Base-by-base conservation (phyloP, 306 rosid genomes). In the Cicer judaicum region DNA sequence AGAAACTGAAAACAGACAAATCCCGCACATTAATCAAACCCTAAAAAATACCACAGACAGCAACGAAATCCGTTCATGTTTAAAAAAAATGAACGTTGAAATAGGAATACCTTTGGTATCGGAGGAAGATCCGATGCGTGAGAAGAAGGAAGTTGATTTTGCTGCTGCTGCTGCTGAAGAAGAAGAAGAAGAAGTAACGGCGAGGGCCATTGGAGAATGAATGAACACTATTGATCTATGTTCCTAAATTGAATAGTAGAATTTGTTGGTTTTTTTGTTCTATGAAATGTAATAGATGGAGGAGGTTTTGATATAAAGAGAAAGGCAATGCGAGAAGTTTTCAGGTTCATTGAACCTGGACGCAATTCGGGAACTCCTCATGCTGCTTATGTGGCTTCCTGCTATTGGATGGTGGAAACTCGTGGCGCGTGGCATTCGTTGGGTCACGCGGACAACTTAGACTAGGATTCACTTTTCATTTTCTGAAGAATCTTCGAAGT, bases 281-380 rank as follows among this genome's bases (percentile, higher is more conserved):
- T 9, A 1, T 49, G 46, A 43, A 50, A 36, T 2, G 47, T 47
- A 65, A n/a, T 1, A 2, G 59, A 15, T 52, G 57, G 70, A 6
- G 8, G 11, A 39, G 73, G 77, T 34, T 81, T 77, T 72, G 78
- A 77, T 83, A 83, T 83, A 74, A 52, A 75, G 60, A 50, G 53
- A 52, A 18, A 12, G 14, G 61, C 16, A 7, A 10, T n/a, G 46
- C 4, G 10, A 36, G 69, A 73, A 70, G 77, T 38, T 59, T 52
- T 56, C 0, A 42, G 87, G 79, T 86, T 73, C 89, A 82, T 78
- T 84, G 95, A 91, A 91, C 81, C 89, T 82, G 75, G 95, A 89
- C 84, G 83, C 54, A 4, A 81, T 75, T 47, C 1, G 11, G 68
- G n/a, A 8, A 10, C 0, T 0, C 7, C 14, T 9, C 0, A 0